phyloP scores from a whole-genome alignment of 768 basidiomycete genomes.

The Phlebiopsis flavidoalba region DNA sequence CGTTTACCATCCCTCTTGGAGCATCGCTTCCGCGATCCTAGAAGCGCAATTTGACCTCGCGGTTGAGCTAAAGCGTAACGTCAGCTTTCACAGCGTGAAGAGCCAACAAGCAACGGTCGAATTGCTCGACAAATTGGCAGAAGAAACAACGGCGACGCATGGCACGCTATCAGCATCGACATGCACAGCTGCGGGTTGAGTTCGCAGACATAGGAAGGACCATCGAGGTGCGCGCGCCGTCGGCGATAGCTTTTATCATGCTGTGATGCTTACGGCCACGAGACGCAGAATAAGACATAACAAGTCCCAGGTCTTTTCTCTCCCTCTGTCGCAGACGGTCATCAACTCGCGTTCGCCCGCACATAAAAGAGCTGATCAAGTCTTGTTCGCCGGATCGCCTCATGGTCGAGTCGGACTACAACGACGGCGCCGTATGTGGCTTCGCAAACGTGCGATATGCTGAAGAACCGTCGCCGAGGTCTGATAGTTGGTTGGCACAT shows the following conservation, averaged over 20 bases:
- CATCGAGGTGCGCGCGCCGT: constrained; percentile 57
- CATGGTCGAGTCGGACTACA: constrained; percentile 83
- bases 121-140: constrained; percentile 54
- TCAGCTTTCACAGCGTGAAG: constrained; percentile 88
- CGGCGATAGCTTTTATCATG: not conserved
- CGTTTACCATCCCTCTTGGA: constrained; percentile 72
- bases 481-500: constrained; percentile 75
- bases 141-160: constrained; percentile 51
- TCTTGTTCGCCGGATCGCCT: constrained; percentile 61
- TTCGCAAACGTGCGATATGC: constrained; percentile 70
- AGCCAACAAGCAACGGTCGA: constrained; percentile 63
- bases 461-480: constrained; percentile 64
- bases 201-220: constrained; percentile 64
- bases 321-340: constrained; percentile 83
- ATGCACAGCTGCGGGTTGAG: constrained; percentile 89
- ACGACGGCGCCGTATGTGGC: constrained; percentile 58
- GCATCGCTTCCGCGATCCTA: constrained; percentile 73
- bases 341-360: constrained; percentile 73
- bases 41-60: constrained; percentile 86
- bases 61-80: constrained; percentile 66
- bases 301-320: constrained; percentile 82
- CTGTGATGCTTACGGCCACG: not conserved
- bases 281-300: constrained; percentile 53
- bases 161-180: constrained; percentile 72
- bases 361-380: constrained; percentile 58